Evolutionary conservation across 306 rosid species (phyloP).

Genomic region (Quercus robur): DNA sequence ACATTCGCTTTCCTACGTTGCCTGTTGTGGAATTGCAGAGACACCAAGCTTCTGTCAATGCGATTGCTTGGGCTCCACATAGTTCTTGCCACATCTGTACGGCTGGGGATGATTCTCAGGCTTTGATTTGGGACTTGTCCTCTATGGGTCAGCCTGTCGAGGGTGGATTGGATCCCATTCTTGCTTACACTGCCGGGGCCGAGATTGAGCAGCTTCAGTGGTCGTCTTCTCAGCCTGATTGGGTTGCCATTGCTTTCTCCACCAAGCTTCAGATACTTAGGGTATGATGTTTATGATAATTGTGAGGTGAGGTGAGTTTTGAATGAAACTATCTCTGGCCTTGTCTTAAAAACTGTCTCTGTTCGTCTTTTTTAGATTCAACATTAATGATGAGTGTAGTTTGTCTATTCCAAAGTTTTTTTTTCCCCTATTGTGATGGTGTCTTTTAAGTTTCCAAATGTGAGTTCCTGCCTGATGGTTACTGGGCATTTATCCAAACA

Average conservation of each 20-base stretch:
- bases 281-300: conserved; percentile 46
- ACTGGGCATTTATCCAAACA: neutral
- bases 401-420: neutral
- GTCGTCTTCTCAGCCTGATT: conserved; percentile 98
- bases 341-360: neutral
- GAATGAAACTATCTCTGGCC: neutral
- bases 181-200: conserved; percentile 93
- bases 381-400: neutral
- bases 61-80: conserved; percentile 98
- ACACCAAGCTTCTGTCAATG: conserved; percentile 90
- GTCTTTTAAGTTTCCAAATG: neutral
- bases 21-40: conserved; percentile 96
- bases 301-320: neutral
- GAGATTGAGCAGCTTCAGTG: conserved; percentile 99
- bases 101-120: conserved; percentile 98
- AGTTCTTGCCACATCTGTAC: conserved; percentile 96
- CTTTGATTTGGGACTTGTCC: conserved; percentile 92
- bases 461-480: neutral
- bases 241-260: conserved; percentile 98
- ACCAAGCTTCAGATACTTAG: conserved; percentile 95
- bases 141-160: conserved; percentile 96
- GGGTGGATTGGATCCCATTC: conserved; percentile 94
- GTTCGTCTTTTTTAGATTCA: neutral
- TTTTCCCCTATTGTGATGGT: neutral
- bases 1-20: conserved; percentile 91